Base-by-base conservation (phyloP, 176 grass and related monocot species). In the Oryza brachyantha region DNA sequence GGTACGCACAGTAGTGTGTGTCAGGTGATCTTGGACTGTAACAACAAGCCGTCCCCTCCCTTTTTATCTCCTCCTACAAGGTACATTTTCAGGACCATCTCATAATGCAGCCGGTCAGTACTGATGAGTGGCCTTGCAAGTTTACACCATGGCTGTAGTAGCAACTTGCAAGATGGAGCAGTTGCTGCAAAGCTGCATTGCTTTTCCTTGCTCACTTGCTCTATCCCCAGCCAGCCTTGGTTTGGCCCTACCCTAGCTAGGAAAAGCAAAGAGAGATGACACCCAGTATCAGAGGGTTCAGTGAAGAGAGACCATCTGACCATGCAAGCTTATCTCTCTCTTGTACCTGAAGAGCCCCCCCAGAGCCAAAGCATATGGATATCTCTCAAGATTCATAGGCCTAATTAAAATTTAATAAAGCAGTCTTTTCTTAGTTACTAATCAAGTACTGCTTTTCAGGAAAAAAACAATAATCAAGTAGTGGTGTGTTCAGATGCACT, bases 321-420 rank as follows among this genome's bases (percentile, higher is more conserved):
- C 52, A 39, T 60, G 52, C 7, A 39, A 26, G 58, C 55, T 73
- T 38, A 74, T 74, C 55, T 74, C 28, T 75, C 55, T 54, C 57
- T 24, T 29, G 7, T 26, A 22, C 36, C 36, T 19, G 12, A 60
- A 16, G 11, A 50, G 22, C 24, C 25, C 64, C 64, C 36, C 34
- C 34, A 66, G 28, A 73, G 45, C 16, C 7, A 54, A 31, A 59
- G 57, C 79, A 34, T 32, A 27, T 42, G 65, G 63, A 41, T 68
- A 40, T 27, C 36, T 27, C 36, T 62, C 25, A 71, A 61, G 54
- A 81, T 38, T 61, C 40, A 40, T 32, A 81, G 2, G 14, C 22
- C 10, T 21, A 39, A 45, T 57, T 57, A 57, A 57, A 24, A n/a
- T 57, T 24, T 25, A 81, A n/a, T n/a, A 68, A 32, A 48, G 52